Percentiles rank a stretch among this genome's conserved stretches.
These are phyloP conservation scores for Gastrolobium bilobum DNA, from an alignment of 306 rosid genomes.

Conservation along the genomic window DNA sequence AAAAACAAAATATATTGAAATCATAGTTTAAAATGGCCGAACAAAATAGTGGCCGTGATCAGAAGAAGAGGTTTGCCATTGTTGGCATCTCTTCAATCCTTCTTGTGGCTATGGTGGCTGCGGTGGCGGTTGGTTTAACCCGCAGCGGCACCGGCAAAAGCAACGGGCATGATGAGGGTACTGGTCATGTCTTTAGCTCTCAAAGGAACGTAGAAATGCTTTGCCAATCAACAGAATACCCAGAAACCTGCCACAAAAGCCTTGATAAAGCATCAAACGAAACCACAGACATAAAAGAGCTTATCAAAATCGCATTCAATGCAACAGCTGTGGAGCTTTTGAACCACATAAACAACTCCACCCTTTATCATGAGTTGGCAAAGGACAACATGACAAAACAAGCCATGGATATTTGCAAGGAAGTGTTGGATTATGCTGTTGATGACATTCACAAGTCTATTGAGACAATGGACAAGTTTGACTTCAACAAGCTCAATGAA, in stretches of 20 bases:
- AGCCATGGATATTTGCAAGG: conserved; percentile 68
- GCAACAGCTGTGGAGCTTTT: conserved; percentile 47
- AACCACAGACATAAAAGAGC: conserved; percentile 57
- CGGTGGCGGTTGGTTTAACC: background rate
- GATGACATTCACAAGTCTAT: conserved; percentile 59
- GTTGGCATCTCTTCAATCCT: conserved; percentile 50
- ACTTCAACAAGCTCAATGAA: conserved; percentile 43
- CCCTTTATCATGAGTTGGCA: conserved; percentile 48
- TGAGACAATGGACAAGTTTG: conserved; percentile 53
- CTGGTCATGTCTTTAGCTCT: background rate
- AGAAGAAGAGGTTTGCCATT: conserved; percentile 7
- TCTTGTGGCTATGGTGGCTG: conserved; percentile 45
- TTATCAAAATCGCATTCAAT: conserved; percentile 57
- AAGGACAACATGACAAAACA: conserved; percentile 61
- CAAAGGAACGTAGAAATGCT: conserved; percentile 52
- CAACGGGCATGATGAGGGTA: background rate
- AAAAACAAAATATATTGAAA: background rate
- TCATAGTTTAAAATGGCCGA: background rate
- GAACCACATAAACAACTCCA: conserved; percentile 50
- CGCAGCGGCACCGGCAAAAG: no score
- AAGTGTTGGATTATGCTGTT: conserved; percentile 66
- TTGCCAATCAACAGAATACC: conserved; percentile 70
- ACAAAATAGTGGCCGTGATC: background rate
- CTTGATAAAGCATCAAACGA: conserved; percentile 24
- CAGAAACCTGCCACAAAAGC: conserved; percentile 60